Percentiles rank a stretch among this genome's conserved stretches.
phyloP scores from a whole-genome alignment of 306 rosid genomes.

The Vigna hirtella region DNA sequence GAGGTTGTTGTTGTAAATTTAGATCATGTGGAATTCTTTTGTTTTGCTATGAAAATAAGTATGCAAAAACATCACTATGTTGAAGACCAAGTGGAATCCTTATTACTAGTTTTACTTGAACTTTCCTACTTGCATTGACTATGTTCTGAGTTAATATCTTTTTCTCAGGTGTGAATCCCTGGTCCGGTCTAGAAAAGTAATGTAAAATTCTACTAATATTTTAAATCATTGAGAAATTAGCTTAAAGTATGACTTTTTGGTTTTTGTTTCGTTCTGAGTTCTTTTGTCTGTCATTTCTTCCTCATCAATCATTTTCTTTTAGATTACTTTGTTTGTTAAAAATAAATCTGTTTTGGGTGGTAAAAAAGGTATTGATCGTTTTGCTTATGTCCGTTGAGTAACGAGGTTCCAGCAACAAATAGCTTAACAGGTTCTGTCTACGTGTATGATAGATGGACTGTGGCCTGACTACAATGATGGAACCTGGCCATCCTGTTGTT shows the following conservation, averaged over 20 bases:
- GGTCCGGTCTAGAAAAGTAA: neutral
- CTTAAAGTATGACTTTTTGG: neutral
- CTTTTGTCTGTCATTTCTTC: neutral
- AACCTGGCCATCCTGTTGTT: constrained; percentile 94
- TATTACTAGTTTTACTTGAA: constrained; percentile 7
- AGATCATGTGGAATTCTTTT: too few relatives aligned
- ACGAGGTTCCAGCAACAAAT: constrained; percentile 10
- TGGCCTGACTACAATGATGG: constrained; percentile 99
- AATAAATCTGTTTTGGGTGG: neutral
- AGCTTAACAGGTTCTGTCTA: constrained; percentile 17
- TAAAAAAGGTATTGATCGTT: neutral
- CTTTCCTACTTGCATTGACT: constrained; percentile 21
- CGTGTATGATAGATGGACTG: constrained; percentile 75
- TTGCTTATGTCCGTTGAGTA: constrained; percentile 1
- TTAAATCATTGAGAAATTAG: constrained; percentile 20
- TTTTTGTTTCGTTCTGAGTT: neutral
- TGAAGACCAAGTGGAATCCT: neutral
- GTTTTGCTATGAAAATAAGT: too few relatives aligned
- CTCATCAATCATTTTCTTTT: neutral
- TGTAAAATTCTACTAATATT: constrained; percentile 23
- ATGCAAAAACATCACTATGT: too few relatives aligned
- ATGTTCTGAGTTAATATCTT: constrained; percentile 4
- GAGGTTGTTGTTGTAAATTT: too few relatives aligned
- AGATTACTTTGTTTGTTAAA: constrained; percentile 3
- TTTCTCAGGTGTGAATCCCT: neutral